A percentile compares a stretch with the other conserved stretches of the same genome.
Conservation (phyloP, 2,329 filamentous ascomycete genomes). For the Epichloe hybrida region DNA sequence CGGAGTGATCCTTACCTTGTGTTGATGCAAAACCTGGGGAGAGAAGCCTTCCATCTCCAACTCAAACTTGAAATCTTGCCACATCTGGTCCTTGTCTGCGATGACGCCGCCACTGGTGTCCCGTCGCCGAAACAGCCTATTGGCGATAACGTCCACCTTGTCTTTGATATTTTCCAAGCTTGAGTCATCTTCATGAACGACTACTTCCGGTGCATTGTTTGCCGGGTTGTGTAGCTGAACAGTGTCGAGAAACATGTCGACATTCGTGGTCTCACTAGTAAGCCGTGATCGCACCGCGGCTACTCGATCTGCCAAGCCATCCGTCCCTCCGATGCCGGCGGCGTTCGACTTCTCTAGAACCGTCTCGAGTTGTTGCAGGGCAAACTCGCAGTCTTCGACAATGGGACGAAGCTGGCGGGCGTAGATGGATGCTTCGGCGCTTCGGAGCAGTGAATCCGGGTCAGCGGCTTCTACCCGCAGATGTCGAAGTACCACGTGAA, state of each 20-base stretch:
- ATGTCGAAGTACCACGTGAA: slow-evolving; percentile 44
- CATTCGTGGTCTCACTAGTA: slow-evolving; percentile 35
- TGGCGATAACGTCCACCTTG: slow-evolving; percentile 45
- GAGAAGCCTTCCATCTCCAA: slow-evolving; percentile 46
- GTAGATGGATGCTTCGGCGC: slow-evolving; percentile 28
- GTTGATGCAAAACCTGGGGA: slow-evolving; percentile 36
- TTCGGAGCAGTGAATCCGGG: slow-evolving; percentile 40
- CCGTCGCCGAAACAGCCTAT: slow-evolving; percentile 32
- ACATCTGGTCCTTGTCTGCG: slow-evolving; percentile 38
- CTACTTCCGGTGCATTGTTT: slow-evolving; percentile 19
- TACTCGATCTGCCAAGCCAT: slow-evolving; percentile 24
- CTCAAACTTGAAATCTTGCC: slow-evolving; percentile 45
- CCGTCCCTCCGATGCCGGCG: slow-evolving; percentile 15
- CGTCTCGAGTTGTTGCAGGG: slow-evolving; percentile 39
- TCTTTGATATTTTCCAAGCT: slow-evolving; percentile 42
- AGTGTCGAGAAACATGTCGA: slow-evolving; percentile 44
- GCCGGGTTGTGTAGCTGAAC: slow-evolving; percentile 38
- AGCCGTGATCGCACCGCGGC: slow-evolving; percentile 32
- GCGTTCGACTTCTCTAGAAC: slow-evolving; percentile 35
- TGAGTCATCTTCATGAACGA: slow-evolving; percentile 23
- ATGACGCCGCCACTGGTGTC: slow-evolving; percentile 21
- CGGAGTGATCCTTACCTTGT: slow-evolving; percentile 36
- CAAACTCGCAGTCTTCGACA: slow-evolving; percentile 40
- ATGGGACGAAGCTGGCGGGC: slow-evolving; percentile 36
- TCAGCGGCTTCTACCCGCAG: slow-evolving; percentile 45